phyloP scores from a whole-genome alignment of 257 asterid genomes.

The Cruciata laevipes region DNA sequence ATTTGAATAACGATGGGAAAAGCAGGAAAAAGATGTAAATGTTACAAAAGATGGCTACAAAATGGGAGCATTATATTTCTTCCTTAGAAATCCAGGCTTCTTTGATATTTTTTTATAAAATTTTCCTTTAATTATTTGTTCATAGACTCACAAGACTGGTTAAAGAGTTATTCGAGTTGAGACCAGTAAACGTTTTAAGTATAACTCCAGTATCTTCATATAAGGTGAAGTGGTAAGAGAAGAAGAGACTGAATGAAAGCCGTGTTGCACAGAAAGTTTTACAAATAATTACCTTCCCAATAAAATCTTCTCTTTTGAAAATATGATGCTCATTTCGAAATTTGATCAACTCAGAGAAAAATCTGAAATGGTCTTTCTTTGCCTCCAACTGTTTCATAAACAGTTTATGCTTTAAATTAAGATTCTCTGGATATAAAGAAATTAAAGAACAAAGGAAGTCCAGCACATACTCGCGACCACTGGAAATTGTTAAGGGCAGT shows the following conservation, averaged over 20 bases:
- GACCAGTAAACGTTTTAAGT: neutral
- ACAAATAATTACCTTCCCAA: slow-evolving; percentile 55
- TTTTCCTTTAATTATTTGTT: neutral
- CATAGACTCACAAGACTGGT: neutral
- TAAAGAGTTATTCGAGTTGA: too few relatives aligned
- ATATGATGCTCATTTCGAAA: slow-evolving; percentile 50
- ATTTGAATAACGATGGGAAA: neutral
- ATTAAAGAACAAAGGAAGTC: neutral
- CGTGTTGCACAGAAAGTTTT: slow-evolving; percentile 1
- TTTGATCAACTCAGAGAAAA: slow-evolving; percentile 81
- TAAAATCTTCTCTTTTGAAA: slow-evolving; percentile 56
- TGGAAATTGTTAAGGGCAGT: slow-evolving; percentile 80
- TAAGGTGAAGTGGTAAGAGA: neutral
- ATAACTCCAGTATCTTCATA: neutral
- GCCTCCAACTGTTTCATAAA: slow-evolving; percentile 63
- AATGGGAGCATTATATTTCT: neutral
- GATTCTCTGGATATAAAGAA: slow-evolving; percentile 6
- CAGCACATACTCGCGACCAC: slow-evolving; percentile 68
- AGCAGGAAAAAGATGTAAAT: neutral
- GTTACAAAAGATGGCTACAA: neutral
- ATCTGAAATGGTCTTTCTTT: slow-evolving; percentile 64
- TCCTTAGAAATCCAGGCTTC: neutral
- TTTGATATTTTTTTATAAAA: neutral
- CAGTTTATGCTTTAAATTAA: slow-evolving; percentile 14
- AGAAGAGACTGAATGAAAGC: neutral